phyloP scores from a whole-genome alignment of 2,329 filamentous ascomycete genomes.

The Ustulina deusta region DNA sequence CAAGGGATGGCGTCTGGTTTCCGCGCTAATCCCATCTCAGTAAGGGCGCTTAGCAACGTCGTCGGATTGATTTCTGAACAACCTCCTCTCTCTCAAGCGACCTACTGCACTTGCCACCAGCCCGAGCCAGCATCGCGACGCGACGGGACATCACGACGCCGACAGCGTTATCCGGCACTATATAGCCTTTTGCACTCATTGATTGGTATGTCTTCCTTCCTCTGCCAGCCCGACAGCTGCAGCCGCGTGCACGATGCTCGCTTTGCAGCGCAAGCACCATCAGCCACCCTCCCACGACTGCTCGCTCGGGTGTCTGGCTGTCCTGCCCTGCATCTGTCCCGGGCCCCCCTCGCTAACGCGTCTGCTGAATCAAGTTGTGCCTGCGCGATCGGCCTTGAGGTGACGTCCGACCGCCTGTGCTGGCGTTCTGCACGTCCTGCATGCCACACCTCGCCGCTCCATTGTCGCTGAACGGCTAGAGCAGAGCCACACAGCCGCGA shows the following conservation, averaged over 20 bases:
- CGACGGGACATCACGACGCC: conserved; percentile 31
- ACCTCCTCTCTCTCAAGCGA: conserved; percentile 36
- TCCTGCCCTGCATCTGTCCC: conserved; percentile 16
- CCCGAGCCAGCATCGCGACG: conserved; percentile 34
- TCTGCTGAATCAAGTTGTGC: conserved; percentile 19
- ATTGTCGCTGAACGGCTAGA: conserved; percentile 28
- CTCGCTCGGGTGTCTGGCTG: not conserved
- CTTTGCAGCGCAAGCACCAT: not conserved
- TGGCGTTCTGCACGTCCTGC: conserved; percentile 24
- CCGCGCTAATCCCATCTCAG: conserved; percentile 38
- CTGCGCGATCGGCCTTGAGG: conserved; percentile 21
- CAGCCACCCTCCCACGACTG: conserved; percentile 5
- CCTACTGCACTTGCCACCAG: conserved; percentile 31
- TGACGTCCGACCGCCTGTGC: conserved; percentile 27
- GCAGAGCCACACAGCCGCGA: conserved; percentile 15
- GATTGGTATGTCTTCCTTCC: conserved; percentile 20
- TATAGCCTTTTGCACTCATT: conserved; percentile 12
- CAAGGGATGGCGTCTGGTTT: conserved; percentile 8
- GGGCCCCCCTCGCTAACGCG: conserved; percentile 18
- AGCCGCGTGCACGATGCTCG: conserved; percentile 17
- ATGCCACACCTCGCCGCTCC: conserved; percentile 22
- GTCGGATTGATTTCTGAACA: conserved; percentile 43
- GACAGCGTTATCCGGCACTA: conserved; percentile 1
- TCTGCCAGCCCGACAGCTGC: not conserved
- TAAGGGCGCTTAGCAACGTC: conserved; percentile 40